Evolutionary conservation across 768 basidiomycete species (phyloP).

Genomic region (Calocybe indica): DNA sequence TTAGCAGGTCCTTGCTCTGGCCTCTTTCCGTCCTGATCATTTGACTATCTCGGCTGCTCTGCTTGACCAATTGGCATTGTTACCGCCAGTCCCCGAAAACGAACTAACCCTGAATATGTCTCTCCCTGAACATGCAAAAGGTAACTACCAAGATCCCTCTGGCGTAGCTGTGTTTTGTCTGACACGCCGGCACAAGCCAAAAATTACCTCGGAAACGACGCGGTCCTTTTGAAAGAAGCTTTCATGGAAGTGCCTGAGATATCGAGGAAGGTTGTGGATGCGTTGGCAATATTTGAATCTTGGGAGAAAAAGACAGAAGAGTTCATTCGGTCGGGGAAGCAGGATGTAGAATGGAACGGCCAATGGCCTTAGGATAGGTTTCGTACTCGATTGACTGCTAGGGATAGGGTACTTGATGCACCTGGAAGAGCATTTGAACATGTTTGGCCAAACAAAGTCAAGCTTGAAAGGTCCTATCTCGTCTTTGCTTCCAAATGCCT

Average conservation of each 20-base stretch:
- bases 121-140: neutral
- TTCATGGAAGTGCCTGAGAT: conserved; percentile 31
- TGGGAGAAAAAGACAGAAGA: conserved; percentile 35
- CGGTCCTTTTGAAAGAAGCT: conserved; percentile 26
- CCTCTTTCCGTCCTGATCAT: conserved; percentile 33
- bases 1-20: conserved; percentile 33
- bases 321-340: conserved; percentile 4
- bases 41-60: conserved; percentile 35
- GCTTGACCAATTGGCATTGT: conserved; percentile 28
- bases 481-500: too few relatives aligned
- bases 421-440: too few relatives aligned
- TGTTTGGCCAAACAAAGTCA: too few relatives aligned
- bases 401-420: too few relatives aligned
- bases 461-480: too few relatives aligned
- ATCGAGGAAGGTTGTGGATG: conserved; percentile 37
- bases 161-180: neutral
- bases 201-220: conserved; percentile 31
- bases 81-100: conserved; percentile 14
- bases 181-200: conserved; percentile 6
- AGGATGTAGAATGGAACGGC: neutral
- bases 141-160: neutral
- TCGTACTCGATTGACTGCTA: too few relatives aligned
- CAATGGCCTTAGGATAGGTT: too few relatives aligned
- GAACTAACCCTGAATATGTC: neutral
- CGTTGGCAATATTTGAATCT: conserved; percentile 36